A percentile compares a stretch with the other conserved stretches of the same genome.
These are phyloP conservation scores for Colletotrichum sp. DNA, from an alignment of 2,329 filamentous ascomycete species.

Conservation along the genomic window DNA sequence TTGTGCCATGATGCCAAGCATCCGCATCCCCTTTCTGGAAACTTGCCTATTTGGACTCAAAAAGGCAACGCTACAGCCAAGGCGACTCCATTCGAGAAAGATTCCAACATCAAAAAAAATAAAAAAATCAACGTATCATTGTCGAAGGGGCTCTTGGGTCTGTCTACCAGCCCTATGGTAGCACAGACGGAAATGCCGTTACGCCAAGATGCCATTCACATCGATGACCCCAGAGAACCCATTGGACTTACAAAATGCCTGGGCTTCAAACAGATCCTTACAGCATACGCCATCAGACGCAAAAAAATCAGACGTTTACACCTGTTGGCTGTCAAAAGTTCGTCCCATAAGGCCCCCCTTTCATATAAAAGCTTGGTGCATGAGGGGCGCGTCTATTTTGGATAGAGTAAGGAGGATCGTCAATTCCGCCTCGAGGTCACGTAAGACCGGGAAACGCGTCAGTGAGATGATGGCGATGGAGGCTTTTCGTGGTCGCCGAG, in stretches of 20 bases:
- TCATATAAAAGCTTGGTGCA: not conserved
- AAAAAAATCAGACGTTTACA: not conserved
- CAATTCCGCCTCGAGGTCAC: not conserved
- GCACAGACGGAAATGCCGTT: not conserved
- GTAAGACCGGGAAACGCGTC: not conserved
- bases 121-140: not conserved
- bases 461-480: not conserved
- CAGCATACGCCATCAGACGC: not conserved
- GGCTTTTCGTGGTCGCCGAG: not conserved
- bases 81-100: not conserved
- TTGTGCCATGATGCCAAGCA: not conserved
- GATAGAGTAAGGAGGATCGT: not conserved
- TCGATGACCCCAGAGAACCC: not conserved
- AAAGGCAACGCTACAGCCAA: not conserved
- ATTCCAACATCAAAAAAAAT: not conserved
- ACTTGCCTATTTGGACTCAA: not conserved
- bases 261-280: not conserved
- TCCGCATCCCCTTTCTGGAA: not conserved
- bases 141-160: not conserved
- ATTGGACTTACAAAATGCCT: not conserved
- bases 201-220: not conserved
- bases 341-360: not conserved
- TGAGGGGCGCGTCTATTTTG: not conserved
- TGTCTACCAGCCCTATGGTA: not conserved
- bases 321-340: not conserved